A percentile compares a stretch with the other conserved stretches of the same genome.
These are phyloP conservation scores for Monosporascus sp. DNA, from an alignment of 2,329 filamentous ascomycete species.

Conservation along the genomic window DNA sequence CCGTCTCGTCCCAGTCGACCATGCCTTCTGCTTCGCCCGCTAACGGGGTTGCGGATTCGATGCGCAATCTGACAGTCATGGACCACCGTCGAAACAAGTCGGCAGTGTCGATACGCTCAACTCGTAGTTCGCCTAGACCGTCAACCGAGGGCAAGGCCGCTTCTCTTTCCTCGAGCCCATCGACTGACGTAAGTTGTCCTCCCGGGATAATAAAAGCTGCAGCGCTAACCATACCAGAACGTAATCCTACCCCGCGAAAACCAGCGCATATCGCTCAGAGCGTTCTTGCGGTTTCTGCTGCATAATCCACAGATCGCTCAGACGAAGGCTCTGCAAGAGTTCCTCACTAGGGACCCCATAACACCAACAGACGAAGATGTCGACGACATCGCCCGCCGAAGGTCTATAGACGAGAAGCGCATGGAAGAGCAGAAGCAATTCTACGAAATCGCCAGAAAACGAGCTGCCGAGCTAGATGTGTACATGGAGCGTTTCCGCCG, in stretches of 20 bases:
- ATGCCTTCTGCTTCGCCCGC: constrained; percentile 24
- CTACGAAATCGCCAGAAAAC: constrained; percentile 88
- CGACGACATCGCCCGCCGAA: constrained; percentile 73
- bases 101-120: constrained; percentile 27
- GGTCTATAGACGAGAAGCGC: constrained; percentile 78
- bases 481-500: constrained; percentile 91
- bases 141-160: constrained; percentile 39
- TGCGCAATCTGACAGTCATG: constrained; percentile 39
- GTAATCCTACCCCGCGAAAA: constrained; percentile 75
- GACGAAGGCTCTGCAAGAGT: constrained; percentile 79
- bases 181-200: constrained; percentile 19
- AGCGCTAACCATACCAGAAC: constrained; percentile 35
- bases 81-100: constrained; percentile 36
- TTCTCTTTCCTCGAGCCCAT: constrained; percentile 24
- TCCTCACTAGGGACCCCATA: constrained; percentile 69
- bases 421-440: constrained; percentile 91
- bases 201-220: constrained; percentile 6
- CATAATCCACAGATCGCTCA: constrained; percentile 79
- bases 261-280: constrained; percentile 84
- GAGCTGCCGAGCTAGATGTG: constrained; percentile 87
- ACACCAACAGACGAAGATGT: constrained; percentile 75
- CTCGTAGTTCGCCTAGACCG: constrained; percentile 32
- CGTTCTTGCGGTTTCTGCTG: constrained; percentile 81
- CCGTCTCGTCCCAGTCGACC: constrained; percentile 76
- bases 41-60: constrained; percentile 25